Evolutionary conservation across 2,329 filamentous ascomycete species (phyloP).

Genomic region (Pseudogymnoascus sp.): DNA sequence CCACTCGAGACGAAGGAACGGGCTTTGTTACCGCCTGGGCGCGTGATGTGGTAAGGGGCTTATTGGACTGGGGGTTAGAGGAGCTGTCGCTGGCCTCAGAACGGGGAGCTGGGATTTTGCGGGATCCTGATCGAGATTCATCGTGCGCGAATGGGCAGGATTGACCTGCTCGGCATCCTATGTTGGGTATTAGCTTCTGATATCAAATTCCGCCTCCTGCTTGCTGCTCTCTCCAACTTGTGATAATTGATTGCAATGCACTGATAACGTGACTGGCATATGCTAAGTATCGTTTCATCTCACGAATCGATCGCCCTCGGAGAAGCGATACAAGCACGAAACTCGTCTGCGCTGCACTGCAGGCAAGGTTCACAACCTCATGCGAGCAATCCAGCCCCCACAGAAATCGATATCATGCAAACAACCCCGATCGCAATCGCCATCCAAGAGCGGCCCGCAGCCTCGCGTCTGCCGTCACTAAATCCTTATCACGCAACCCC

Average conservation of each 20-base stretch:
- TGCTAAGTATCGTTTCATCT: conserved; percentile 23
- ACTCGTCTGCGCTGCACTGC: neutral
- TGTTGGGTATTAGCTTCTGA: conserved; percentile 20
- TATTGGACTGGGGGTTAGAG: conserved; percentile 14
- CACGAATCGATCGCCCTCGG: conserved; percentile 11
- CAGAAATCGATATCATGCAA: conserved; percentile 1
- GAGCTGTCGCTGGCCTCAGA: conserved; percentile 14
- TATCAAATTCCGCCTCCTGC: conserved; percentile 15
- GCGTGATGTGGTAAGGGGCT: conserved; percentile 11
- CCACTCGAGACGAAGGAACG: conserved; percentile 39
- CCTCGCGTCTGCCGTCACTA: neutral
- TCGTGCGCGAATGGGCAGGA: conserved; percentile 45
- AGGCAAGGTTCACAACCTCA: conserved; percentile 14
- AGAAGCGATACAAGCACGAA: neutral
- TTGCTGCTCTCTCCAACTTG: conserved; percentile 13
- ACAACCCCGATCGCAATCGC: conserved; percentile 6
- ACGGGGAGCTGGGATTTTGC: conserved; percentile 14
- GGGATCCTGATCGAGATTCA: conserved; percentile 22
- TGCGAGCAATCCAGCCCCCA: conserved; percentile 15
- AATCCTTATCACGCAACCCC: neutral
- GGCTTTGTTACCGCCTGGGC: conserved; percentile 28
- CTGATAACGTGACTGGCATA: conserved; percentile 1
- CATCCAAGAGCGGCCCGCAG: neutral
- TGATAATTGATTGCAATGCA: neutral
- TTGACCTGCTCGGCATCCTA: conserved; percentile 46